Conservation (phyloP, 208 protist species). For the Lotmaria passim region DNA sequence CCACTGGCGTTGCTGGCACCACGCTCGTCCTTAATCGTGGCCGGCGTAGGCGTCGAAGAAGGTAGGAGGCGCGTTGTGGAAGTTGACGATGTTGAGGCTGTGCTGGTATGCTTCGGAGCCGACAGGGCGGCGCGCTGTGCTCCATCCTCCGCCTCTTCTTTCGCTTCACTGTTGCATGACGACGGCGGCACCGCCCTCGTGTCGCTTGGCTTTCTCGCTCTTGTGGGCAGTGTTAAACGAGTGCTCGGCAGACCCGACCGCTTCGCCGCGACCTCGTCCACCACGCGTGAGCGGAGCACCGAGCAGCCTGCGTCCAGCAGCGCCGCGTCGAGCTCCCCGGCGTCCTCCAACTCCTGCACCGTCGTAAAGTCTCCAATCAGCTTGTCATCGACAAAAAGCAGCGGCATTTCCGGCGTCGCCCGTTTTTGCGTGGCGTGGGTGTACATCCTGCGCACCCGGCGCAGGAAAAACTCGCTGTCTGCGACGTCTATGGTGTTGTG, state of each 20-base stretch:
- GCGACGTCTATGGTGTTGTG: constrained; percentile 74
- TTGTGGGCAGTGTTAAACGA: constrained; percentile 14
- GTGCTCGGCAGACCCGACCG: background rate
- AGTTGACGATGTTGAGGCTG: too few relatives aligned
- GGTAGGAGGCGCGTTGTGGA: too few relatives aligned
- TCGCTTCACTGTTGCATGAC: background rate
- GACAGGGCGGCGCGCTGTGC: too few relatives aligned
- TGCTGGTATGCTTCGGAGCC: too few relatives aligned
- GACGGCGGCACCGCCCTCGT: background rate
- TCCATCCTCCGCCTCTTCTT: background rate
- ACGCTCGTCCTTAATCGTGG: too few relatives aligned
- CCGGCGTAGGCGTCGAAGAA: too few relatives aligned
- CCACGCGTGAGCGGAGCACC: constrained; percentile 24
- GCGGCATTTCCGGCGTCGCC: constrained; percentile 41
- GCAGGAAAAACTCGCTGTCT: constrained; percentile 60
- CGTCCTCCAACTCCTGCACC: constrained; percentile 77
- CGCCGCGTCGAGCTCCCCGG: constrained; percentile 51
- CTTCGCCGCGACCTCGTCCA: constrained; percentile 13
- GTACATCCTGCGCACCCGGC: constrained; percentile 49
- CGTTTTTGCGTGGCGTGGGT: constrained; percentile 28
- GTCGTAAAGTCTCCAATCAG: constrained; percentile 62
- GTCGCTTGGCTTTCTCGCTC: background rate
- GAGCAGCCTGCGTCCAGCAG: constrained; percentile 43
- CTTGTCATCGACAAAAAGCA: constrained; percentile 65
- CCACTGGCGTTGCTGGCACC: too few relatives aligned